A percentile compares a stretch with the other conserved stretches of the same genome.
Evolutionary conservation across 805 yeast genomes (phyloP).

Genomic region (Sugiyamaella floridensis): DNA sequence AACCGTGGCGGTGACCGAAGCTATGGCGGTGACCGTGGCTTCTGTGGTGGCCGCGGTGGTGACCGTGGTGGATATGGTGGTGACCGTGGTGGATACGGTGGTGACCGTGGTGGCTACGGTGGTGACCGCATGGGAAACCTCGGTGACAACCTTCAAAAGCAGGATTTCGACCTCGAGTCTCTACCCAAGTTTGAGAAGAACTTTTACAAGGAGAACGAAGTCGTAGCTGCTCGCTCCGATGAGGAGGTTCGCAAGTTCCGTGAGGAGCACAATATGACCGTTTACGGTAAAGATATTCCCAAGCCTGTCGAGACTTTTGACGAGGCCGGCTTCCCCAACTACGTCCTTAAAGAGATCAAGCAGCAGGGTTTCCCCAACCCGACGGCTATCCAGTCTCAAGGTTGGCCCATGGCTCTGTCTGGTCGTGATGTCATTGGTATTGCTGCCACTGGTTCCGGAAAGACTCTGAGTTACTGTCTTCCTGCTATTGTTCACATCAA

Average conservation of each 20-base stretch:
- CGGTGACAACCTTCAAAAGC: slow-evolving; percentile 56
- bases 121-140: slow-evolving; percentile 34
- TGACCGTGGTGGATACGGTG: slow-evolving; percentile 36
- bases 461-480: slow-evolving; percentile 92
- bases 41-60: slow-evolving; percentile 29
- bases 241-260: slow-evolving; percentile 71
- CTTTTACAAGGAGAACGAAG: slow-evolving; percentile 81
- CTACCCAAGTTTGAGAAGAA: slow-evolving; percentile 91
- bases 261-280: slow-evolving; percentile 77
- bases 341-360: slow-evolving; percentile 82
- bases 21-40: slow-evolving; percentile 22
- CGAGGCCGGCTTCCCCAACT: slow-evolving; percentile 97
- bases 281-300: slow-evolving; percentile 79
- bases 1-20: slow-evolving; percentile 25
- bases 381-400: slow-evolving; percentile 97
- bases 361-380: slow-evolving; percentile 90
- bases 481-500: slow-evolving; percentile 97
- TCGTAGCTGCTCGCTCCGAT: slow-evolving; percentile 67
- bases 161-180: slow-evolving; percentile 70
- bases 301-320: slow-evolving; percentile 89
- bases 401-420: slow-evolving; percentile 99
- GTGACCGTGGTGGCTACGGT: slow-evolving; percentile 33
- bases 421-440: slow-evolving; percentile 99
- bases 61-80: slow-evolving; percentile 34
- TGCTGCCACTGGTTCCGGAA: slow-evolving; percentile 99